Base-by-base conservation (phyloP, 2,329 filamentous ascomycete species). In the Madurella mycetomatis region DNA sequence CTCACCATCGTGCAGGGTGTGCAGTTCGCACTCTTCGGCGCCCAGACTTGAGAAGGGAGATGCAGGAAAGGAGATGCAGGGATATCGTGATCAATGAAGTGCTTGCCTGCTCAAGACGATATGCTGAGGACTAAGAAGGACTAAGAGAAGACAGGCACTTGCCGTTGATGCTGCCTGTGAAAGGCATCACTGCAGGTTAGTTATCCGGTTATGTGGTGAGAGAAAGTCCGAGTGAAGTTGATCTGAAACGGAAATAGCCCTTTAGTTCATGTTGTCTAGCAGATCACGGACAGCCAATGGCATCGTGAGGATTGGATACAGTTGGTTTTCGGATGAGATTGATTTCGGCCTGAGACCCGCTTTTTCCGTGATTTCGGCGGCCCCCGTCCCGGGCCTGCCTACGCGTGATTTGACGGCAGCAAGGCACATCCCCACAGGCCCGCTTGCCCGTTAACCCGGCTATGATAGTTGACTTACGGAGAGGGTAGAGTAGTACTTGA, bases 251-350 rank as follows among this genome's bases (percentile, higher is more conserved):
- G 30, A 32, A 19, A 32, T 25, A 15, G 19, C 4, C 25, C 25
- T 25, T 25, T 25, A 7, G 7, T 25, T 25, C 3, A 3, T 25
- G 25, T 25, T 25, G 25, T 25, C 25, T 47, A 42, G 53, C 39
- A 39, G 47, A 50, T 47, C 2, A 25, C 37, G 47, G 47, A 25
- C 37, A 43, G 47, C 5, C 34, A 47, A 46, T 47, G 34, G 1
- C 11, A 40, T 9, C 31, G n/a, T 16, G 41, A 37, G 34, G 13
- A 11, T 11, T 34, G 47, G 9, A 2, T 43, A 42, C 12, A 18
- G 47, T 54, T 51, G 19, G 43, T 50, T 51, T 50, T 51, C 41
- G 30, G 47, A 12, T n/a, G n/a, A n/a, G 30, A 17, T 43, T 46
- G 41, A 30, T 45, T 25, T 25, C 46, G 46, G 46, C 11, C 25